phyloP scores from a whole-genome alignment of 106 monocot species.

The Dioscorea zingiberensis region DNA sequence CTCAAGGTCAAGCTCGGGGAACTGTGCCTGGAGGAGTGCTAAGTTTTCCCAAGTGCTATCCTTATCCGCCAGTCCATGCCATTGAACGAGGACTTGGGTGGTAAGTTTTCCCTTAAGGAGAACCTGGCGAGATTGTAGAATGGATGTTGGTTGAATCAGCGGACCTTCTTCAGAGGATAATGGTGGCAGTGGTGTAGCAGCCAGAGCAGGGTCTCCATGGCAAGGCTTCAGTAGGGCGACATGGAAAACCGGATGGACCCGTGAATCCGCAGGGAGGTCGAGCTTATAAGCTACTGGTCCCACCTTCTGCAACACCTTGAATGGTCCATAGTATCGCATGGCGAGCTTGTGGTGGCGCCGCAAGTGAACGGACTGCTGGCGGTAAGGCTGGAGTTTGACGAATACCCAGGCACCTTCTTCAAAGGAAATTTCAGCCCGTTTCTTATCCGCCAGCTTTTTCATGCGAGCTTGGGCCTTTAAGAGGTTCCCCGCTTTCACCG shows the following conservation, averaged over 20 bases:
- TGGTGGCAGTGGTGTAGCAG: too few relatives aligned
- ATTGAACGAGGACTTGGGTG: too few relatives aligned
- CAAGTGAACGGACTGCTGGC: not conserved
- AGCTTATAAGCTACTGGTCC: not conserved
- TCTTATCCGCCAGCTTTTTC: not conserved
- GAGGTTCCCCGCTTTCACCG: not conserved
- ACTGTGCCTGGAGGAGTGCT: too few relatives aligned
- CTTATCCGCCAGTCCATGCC: too few relatives aligned
- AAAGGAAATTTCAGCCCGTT: not conserved
- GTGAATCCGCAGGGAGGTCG: not conserved
- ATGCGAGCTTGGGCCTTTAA: not conserved
- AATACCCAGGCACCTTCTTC: not conserved
- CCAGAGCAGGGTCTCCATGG: too few relatives aligned
- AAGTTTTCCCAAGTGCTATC: too few relatives aligned
- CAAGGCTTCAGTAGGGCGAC: not conserved
- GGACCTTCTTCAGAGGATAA: too few relatives aligned
- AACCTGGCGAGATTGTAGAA: too few relatives aligned
- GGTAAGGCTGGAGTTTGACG: not conserved
- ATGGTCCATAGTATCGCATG: not conserved
- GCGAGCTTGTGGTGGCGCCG: not conserved
- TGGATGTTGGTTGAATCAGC: too few relatives aligned
- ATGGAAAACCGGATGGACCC: slow-evolving; percentile 9
- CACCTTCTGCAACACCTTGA: not conserved
- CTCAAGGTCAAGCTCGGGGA: too few relatives aligned
- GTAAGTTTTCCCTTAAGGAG: too few relatives aligned